Evolutionary conservation across 2,329 filamentous ascomycete species (phyloP), one percentile per base, ranked within the genome.

Genomic region (Proliferodiscus dingleyae): DNA sequence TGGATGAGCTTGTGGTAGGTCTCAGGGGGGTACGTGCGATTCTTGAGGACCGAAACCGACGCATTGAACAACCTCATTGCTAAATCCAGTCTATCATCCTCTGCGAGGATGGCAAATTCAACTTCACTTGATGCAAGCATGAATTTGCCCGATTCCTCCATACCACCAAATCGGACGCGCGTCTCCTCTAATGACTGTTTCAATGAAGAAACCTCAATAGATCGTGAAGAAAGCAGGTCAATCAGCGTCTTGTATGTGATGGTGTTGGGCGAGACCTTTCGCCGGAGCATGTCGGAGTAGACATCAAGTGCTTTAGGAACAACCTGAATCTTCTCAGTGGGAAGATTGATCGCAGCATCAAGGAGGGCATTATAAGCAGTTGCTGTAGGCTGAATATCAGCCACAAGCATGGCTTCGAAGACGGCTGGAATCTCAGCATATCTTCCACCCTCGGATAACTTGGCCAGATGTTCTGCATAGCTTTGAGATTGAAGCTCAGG

Each of bases 241-340:
- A 98, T 86, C 15, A 98, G 73, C 26, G 89, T 89, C 61, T 89
- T 82, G 68, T 95, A 97, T 0, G 91, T 97, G 46, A 86, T 80
- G 43, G 83, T 81, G 64, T 96, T 85, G 6, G 91, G 90, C 16
- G 78, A 71, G 19, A 97, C 83, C 57, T 84, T 85, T 54, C 90
- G 85, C 54, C 85, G 82, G 57, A 95, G 81, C 93, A 98, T 97
- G 64, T 97, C 90, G 13, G 89, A 85, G 66, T 97, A 98, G 42
- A 98, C 87, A 69, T 95, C 90, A 42, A 97, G 76, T 4, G 89
- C 89, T 71, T 95, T 95, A 51, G 89, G 85, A 11, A 95, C 87
- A 42, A 93, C 81, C 68, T 94, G 86, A 43, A 85, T 85, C 66
- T 83, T 86, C 65, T 87, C 83, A 19, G 75, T 74, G 6, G 90